Conservation (phyloP, 495 filamentous ascomycete genomes). For the Entonaema liquescens region DNA sequence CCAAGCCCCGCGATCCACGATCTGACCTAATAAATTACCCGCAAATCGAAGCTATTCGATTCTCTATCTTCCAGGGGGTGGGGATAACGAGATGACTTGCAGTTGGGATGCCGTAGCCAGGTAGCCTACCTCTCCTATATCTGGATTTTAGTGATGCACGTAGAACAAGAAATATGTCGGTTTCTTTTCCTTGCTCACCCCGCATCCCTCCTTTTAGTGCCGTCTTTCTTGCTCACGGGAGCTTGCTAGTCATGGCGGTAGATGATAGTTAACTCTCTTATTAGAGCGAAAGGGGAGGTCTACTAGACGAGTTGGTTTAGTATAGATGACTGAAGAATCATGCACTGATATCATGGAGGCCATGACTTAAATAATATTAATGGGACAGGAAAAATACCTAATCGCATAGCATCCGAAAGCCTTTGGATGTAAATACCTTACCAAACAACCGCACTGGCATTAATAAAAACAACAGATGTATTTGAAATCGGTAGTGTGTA, state of each 20-base stretch:
- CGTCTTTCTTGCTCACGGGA: conserved; percentile 8
- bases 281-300: conserved; percentile 6
- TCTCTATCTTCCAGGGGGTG: conserved; percentile 12
- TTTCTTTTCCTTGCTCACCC: conserved; percentile 13
- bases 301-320: neutral
- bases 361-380: conserved; percentile 1
- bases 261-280: neutral
- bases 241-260: conserved; percentile 9
- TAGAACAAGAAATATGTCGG: conserved; percentile 9
- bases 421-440: neutral
- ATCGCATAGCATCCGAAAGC: neutral
- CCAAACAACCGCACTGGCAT: neutral
- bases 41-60: conserved; percentile 24
- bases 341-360: conserved; percentile 1
- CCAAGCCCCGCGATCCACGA: conserved; percentile 21
- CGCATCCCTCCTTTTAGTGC: conserved; percentile 17
- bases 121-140: conserved; percentile 11
- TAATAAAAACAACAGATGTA: neutral
- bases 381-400: neutral
- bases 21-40: conserved; percentile 10
- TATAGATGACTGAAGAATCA: neutral
- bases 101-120: conserved; percentile 15
- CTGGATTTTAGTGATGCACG: conserved; percentile 7
- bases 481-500: neutral
- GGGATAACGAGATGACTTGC: conserved; percentile 26